phyloP scores from a whole-genome alignment of 768 basidiomycete species.

The Rhodotorula paludigena region DNA sequence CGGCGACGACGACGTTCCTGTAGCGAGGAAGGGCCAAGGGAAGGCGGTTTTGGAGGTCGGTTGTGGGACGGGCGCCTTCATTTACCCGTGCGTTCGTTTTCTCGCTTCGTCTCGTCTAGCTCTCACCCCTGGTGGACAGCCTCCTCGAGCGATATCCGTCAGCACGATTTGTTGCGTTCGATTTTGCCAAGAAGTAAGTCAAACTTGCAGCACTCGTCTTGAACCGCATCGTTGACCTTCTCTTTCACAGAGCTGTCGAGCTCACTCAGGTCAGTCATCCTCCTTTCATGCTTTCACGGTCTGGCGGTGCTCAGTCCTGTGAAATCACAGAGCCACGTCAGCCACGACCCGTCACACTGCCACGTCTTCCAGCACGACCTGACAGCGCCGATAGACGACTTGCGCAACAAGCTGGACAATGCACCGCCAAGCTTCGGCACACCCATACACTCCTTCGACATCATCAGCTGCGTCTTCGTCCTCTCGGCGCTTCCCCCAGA shows the following conservation, averaged over 20 bases:
- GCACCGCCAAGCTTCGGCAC: constrained; percentile 11
- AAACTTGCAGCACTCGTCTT: no score
- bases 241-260: constrained; percentile 20
- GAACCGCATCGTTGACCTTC: background rate
- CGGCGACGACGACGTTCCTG: background rate
- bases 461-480: constrained; percentile 34
- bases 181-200: constrained; percentile 29
- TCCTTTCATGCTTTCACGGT: background rate
- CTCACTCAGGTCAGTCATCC: constrained; percentile 11
- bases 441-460: constrained; percentile 6
- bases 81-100: constrained; percentile 32
- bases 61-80: constrained; percentile 36
- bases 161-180: constrained; percentile 24
- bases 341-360: constrained; percentile 6
- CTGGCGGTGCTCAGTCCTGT: no score
- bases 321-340: constrained; percentile 14
- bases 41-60: constrained; percentile 35
- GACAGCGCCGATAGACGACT: constrained; percentile 4
- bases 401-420: background rate
- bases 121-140: background rate
- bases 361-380: constrained; percentile 38
- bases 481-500: constrained; percentile 30
- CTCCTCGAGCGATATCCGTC: constrained; percentile 30
- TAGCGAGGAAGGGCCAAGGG: constrained; percentile 33
- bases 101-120: background rate